These are phyloP conservation scores for Neocatenulostroma microsporum DNA, from an alignment of 2,329 filamentous ascomycete genomes.

Conservation along the genomic window DNA sequence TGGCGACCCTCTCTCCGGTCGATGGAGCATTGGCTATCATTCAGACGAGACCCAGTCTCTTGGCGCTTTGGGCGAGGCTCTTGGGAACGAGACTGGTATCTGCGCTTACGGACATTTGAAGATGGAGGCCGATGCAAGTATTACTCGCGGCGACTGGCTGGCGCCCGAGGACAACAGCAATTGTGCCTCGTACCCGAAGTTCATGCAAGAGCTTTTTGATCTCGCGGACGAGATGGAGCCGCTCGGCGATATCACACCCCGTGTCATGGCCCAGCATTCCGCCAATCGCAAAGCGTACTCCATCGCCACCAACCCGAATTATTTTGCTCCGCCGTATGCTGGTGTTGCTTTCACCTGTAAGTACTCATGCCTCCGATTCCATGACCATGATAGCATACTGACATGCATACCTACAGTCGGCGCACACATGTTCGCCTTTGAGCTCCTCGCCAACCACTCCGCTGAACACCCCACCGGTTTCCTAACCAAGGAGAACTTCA, in stretches of 20 bases:
- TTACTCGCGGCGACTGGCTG: slow-evolving; percentile 22
- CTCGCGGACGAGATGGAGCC: slow-evolving; percentile 15
- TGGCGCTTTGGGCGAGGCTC: slow-evolving; percentile 14
- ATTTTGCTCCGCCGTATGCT: slow-evolving; percentile 20
- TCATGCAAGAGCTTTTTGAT: slow-evolving; percentile 19
- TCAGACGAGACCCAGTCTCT: slow-evolving; percentile 17
- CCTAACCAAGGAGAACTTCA: slow-evolving; percentile 16
- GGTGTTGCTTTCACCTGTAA: slow-evolving; percentile 24
- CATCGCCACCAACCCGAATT: slow-evolving; percentile 23
- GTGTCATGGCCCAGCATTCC: slow-evolving; percentile 19
- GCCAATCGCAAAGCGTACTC: slow-evolving; percentile 21
- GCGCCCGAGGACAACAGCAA: slow-evolving; percentile 20
- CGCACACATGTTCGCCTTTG: slow-evolving; percentile 22
- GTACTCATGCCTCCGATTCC: too few relatives aligned
- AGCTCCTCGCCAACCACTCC: slow-evolving; percentile 21
- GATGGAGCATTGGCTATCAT: slow-evolving; percentile 16
- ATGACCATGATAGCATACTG: too few relatives aligned
- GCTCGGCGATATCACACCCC: slow-evolving; percentile 17
- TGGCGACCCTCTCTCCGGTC: slow-evolving; percentile 15
- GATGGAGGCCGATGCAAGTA: slow-evolving; percentile 20
- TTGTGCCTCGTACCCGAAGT: slow-evolving; percentile 19
- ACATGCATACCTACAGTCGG: too few relatives aligned
- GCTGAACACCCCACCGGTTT: slow-evolving; percentile 18
- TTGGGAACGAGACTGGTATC: slow-evolving; percentile 21
- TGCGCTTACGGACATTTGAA: slow-evolving; percentile 20